Evolutionary conservation across 148 eudicot genomes (phyloP).

Genomic region (Camellia sinensis): DNA sequence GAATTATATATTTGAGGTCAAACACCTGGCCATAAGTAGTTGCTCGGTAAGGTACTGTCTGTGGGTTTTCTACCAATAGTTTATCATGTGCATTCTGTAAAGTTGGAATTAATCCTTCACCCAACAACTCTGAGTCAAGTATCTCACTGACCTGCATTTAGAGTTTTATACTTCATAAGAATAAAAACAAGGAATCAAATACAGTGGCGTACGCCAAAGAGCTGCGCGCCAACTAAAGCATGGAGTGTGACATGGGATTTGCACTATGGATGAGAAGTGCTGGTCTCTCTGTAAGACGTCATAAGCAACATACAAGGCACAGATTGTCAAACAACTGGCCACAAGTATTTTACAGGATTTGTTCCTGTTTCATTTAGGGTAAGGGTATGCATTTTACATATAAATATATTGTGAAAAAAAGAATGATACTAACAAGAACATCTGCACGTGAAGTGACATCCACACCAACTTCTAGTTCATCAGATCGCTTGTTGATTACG

Average conservation of each 20-base stretch:
- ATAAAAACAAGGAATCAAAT: background rate
- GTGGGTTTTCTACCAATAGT: constrained; percentile 64
- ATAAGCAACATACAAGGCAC: background rate
- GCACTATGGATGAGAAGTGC: background rate
- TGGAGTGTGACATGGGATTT: background rate
- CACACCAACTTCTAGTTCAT: constrained; percentile 68
- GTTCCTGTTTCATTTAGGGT: background rate
- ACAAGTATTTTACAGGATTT: background rate
- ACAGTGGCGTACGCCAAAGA: background rate
- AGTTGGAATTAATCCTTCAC: constrained; percentile 90
- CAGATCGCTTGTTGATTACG: constrained; percentile 80
- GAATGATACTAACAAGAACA: constrained; percentile 58
- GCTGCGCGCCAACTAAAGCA: background rate
- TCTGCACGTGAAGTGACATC: constrained; percentile 74
- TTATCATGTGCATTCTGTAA: constrained; percentile 89
- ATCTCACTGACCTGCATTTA: constrained; percentile 81
- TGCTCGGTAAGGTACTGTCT: constrained; percentile 75
- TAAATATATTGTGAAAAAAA: background rate
- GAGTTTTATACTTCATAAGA: background rate
- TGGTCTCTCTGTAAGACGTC: background rate
- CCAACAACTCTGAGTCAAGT: constrained; percentile 88
- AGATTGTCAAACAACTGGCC: background rate
- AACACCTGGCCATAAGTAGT: constrained; percentile 76
- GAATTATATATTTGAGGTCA: background rate
- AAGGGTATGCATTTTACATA: no score